Evolutionary conservation across 306 rosid genomes (phyloP).

Genomic region (Urtica urens): DNA sequence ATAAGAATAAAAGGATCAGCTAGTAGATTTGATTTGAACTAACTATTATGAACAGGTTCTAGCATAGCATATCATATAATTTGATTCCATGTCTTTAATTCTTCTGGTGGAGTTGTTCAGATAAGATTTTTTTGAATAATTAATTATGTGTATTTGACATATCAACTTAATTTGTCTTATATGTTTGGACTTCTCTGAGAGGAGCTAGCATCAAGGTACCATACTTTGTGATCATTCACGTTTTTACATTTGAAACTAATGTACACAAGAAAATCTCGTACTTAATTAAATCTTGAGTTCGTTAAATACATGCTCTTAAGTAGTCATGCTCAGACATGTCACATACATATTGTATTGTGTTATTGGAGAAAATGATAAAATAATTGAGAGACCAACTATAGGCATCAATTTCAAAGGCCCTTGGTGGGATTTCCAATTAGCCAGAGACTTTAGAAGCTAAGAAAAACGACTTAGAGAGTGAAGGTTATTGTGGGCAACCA

Average conservation of each 20-base stretch:
- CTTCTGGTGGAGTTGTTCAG: background rate
- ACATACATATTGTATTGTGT: background rate
- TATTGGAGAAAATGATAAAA: background rate
- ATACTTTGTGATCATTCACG: no score
- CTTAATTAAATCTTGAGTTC: no score
- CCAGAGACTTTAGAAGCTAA: constrained; percentile 11
- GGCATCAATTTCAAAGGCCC: constrained; percentile 3
- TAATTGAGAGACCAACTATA: background rate
- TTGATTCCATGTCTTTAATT: background rate
- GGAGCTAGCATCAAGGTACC: no score
- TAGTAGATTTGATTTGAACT: background rate
- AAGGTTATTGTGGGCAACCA: constrained; percentile 20
- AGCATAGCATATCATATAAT: background rate
- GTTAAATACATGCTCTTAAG: no score
- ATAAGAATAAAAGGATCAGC: background rate
- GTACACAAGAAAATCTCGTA: no score
- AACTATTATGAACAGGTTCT: background rate
- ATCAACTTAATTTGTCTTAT: no score
- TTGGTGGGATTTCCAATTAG: constrained; percentile 14
- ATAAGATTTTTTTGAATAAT: no score
- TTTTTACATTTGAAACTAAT: no score
- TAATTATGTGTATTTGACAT: no score
- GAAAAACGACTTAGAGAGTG: constrained; percentile 14
- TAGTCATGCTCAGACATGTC: background rate
- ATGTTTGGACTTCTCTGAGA: no score